Conservation (phyloP, 2,329 filamentous ascomycete genomes). For the Exserohilum rostratum region DNA sequence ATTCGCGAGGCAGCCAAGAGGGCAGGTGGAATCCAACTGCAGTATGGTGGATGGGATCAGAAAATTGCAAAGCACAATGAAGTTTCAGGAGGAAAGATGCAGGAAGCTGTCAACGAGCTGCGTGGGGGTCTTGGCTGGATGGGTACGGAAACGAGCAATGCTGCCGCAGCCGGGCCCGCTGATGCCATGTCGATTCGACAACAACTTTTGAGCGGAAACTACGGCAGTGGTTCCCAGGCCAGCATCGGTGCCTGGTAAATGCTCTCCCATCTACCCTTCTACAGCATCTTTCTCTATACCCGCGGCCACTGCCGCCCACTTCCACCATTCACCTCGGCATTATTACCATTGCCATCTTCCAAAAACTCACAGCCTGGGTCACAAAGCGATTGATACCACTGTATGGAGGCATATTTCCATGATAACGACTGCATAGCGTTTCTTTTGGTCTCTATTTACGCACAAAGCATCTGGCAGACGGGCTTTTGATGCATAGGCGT, state of each 20-base stretch:
- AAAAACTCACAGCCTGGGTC: conserved; percentile 16
- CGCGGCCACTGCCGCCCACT: neutral
- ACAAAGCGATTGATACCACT: conserved; percentile 18
- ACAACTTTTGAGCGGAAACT: conserved; percentile 63
- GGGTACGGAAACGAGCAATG: conserved; percentile 51
- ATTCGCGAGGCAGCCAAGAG: conserved; percentile 90
- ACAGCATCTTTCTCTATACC: neutral
- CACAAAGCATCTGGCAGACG: conserved; percentile 32
- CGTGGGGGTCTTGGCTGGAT: conserved; percentile 79
- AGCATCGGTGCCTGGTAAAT: conserved; percentile 63
- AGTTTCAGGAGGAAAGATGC: conserved; percentile 80
- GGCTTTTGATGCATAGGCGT: conserved; percentile 21
- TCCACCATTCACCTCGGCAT: conserved; percentile 2
- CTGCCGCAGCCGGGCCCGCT: conserved; percentile 27
- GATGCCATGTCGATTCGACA: conserved; percentile 47
- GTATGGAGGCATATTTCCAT: conserved; percentile 29
- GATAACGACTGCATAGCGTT: conserved; percentile 50
- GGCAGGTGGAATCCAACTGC: conserved; percentile 85
- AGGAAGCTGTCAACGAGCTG: conserved; percentile 79
- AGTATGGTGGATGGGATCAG: conserved; percentile 92
- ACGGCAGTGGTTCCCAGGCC: conserved; percentile 60
- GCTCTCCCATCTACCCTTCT: neutral
- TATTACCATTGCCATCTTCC: conserved; percentile 3
- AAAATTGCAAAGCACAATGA: conserved; percentile 86
- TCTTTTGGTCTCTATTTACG: conserved; percentile 25